Conservation (phyloP, 2,329 filamentous ascomycete genomes). For the Ceratocystis cubensis region DNA sequence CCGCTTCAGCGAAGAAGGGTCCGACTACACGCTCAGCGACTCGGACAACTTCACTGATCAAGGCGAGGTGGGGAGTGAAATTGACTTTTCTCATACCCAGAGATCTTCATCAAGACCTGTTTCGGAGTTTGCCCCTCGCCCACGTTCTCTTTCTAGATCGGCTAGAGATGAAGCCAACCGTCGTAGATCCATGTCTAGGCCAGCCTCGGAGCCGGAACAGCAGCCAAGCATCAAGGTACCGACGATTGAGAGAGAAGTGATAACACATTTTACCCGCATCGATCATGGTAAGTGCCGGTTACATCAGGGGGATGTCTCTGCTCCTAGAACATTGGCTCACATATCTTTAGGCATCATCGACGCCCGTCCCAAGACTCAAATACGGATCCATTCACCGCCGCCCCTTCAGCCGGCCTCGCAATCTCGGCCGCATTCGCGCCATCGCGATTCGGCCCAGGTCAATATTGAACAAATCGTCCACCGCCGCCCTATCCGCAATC, state of each 20-base stretch:
- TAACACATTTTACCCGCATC: slow-evolving; percentile 76
- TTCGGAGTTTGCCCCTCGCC: slow-evolving; percentile 27
- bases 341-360: slow-evolving; percentile 17
- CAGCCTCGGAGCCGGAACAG: slow-evolving; percentile 34
- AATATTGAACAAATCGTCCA: slow-evolving; percentile 36
- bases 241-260: slow-evolving; percentile 75
- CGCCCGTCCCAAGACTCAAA: slow-evolving; percentile 31
- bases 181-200: slow-evolving; percentile 1
- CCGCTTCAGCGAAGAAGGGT: slow-evolving; percentile 1
- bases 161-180: neutral
- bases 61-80: neutral
- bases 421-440: slow-evolving; percentile 38
- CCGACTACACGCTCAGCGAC: neutral
- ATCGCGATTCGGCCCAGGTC: slow-evolving; percentile 43
- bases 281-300: slow-evolving; percentile 56
- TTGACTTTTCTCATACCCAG: neutral
- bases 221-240: slow-evolving; percentile 59
- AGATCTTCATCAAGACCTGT: neutral
- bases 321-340: slow-evolving; percentile 1
- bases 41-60: slow-evolving; percentile 1
- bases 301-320: neutral
- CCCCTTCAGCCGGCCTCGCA: slow-evolving; percentile 37
- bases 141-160: neutral
- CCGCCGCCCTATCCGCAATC: too few species aligned
- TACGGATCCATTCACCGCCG: slow-evolving; percentile 28